A percentile compares a stretch with the other conserved stretches of the same genome.
These are phyloP conservation scores for Eutypella sp. DNA, from an alignment of 2,329 filamentous ascomycete genomes.

Conservation along the genomic window DNA sequence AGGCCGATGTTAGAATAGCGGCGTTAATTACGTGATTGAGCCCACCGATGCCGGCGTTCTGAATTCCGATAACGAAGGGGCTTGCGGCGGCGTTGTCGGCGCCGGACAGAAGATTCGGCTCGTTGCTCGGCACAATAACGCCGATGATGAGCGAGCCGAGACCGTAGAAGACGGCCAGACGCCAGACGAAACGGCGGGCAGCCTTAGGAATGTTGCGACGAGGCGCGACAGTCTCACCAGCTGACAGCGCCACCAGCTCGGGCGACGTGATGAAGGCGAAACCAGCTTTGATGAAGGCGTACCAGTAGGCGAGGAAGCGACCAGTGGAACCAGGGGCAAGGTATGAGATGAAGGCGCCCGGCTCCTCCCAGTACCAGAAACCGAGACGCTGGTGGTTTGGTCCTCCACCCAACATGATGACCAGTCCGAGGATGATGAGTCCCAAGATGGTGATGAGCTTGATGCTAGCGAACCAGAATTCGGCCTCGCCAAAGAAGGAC, in stretches of 20 bases:
- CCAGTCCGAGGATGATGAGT: conserved; percentile 50
- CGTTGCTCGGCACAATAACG: conserved; percentile 59
- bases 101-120: conserved; percentile 52
- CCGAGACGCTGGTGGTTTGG: conserved; percentile 45
- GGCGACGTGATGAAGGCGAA: conserved; percentile 60
- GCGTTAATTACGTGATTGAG: conserved; percentile 66
- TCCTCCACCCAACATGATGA: conserved; percentile 52
- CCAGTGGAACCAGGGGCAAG: conserved; percentile 41
- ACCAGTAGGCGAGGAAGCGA: conserved; percentile 55
- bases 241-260: conserved; percentile 59
- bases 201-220: conserved; percentile 63
- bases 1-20: conserved; percentile 61
- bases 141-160: conserved; percentile 58
- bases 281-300: conserved; percentile 50
- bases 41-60: conserved; percentile 56
- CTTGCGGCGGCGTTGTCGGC: conserved; percentile 56
- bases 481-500: conserved; percentile 54
- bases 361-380: conserved; percentile 45
- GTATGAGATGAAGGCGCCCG: conserved; percentile 42
- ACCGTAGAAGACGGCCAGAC: conserved; percentile 60
- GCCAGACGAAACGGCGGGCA: conserved; percentile 55
- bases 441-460: conserved; percentile 57
- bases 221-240: conserved; percentile 60
- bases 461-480: conserved; percentile 57
- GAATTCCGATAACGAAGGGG: conserved; percentile 64